A percentile compares a stretch with the other conserved stretches of the same genome.
These are phyloP conservation scores for Aspergillus melleus DNA, from an alignment of 2,329 filamentous ascomycete genomes.

Conservation along the genomic window DNA sequence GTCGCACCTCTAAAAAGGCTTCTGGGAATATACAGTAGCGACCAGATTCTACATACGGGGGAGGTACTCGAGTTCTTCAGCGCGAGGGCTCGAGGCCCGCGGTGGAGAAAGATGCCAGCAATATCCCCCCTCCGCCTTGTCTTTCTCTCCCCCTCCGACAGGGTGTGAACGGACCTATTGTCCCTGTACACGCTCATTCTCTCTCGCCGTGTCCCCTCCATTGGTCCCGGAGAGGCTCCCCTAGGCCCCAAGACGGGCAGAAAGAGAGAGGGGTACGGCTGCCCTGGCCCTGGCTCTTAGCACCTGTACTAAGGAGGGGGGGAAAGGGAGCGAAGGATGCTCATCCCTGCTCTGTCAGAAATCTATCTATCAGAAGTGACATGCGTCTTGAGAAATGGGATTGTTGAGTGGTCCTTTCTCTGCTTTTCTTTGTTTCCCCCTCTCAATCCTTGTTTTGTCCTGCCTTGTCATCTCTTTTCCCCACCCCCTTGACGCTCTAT, in stretches of 20 bases:
- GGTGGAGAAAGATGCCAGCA: background rate
- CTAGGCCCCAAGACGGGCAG: background rate
- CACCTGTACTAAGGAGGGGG: background rate
- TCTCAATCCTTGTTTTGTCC: background rate
- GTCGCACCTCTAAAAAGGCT: background rate
- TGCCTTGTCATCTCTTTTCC: background rate
- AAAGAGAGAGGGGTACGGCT: conserved; percentile 1
- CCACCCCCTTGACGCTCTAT: background rate
- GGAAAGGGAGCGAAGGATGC: background rate
- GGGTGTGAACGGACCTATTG: conserved; percentile 16
- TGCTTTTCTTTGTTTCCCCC: background rate
- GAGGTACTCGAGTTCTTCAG: background rate
- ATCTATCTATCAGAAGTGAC: background rate
- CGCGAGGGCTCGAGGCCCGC: background rate
- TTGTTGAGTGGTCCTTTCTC: background rate
- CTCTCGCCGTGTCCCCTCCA: conserved; percentile 4
- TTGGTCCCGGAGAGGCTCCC: conserved; percentile 1
- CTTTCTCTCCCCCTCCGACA: conserved; percentile 8
- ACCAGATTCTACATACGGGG: background rate
- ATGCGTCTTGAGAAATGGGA: conserved; percentile 1
- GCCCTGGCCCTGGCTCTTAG: background rate
- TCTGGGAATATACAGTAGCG: background rate
- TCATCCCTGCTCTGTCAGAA: background rate
- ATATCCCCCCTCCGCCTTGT: conserved; percentile 1
- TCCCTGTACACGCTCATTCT: conserved; percentile 6